Base-by-base conservation (phyloP, 2,329 filamentous ascomycete species). In the Cladosporium phlei region DNA sequence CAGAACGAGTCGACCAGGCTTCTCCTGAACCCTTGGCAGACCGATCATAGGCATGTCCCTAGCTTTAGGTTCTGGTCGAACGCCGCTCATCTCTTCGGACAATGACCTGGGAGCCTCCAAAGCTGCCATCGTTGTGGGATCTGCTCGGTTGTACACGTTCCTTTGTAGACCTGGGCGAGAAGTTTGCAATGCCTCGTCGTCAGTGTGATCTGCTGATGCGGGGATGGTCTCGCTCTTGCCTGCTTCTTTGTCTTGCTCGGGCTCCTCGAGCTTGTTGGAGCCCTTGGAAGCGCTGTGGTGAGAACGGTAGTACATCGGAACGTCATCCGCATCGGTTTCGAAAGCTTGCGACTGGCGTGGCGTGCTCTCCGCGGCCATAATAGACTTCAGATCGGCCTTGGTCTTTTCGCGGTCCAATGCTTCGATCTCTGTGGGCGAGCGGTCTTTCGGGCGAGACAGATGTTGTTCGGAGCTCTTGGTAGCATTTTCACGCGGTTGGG, bases 351-450 rank as follows among this genome's bases (percentile, higher is more conserved):
- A 17, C 16, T 32, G 37, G 16, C 32, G 42, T n/a, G 42, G 16
- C 12, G 17, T 20, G 17, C 22, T 35, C 3, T 37, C 42, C 12
- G 33, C 32, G 4, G 38, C 50, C 6, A 54, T 49, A 16, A 52
- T 28, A 4, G 37, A 39, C 47, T 58, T 58, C 28, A 58, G 44
- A 27, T 53, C 51, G 11, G 55, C 45, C 47, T 54, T 37, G 40
- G 52, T 56, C 46, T 55, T 58, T 16, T 48, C 38, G 11, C 40
- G 48, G 20, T 58, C 54, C 11, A 52, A 27, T 24, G 52, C 53
- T 17, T 47, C 48, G 3, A 45, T 45, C 14, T 45, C 42, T 11
- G 19, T 12, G 2, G 28, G 9, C 12, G 44, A 34, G 14, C 44
- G 34, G 5, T 39, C 35, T 22, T 35, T 38, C 1, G 44, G 28